Percentiles rank a stretch among this genome's conserved stretches.
phyloP scores from a whole-genome alignment of 805 yeast genomes.

The Myxozyma mucilagina region DNA sequence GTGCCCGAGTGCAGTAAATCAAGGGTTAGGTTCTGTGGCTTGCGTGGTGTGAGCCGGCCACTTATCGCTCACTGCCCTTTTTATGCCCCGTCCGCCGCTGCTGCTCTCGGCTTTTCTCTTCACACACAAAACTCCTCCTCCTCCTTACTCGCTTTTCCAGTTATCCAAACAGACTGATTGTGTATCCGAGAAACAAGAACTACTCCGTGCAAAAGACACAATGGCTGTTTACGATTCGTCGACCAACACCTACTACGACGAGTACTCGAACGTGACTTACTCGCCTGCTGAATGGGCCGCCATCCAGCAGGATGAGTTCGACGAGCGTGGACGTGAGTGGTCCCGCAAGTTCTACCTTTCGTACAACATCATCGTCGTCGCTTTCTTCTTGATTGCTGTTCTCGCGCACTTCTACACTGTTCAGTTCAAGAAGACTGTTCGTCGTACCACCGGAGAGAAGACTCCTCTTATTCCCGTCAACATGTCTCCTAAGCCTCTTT shows the following conservation, averaged over 20 bases:
- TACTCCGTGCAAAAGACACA: neutral
- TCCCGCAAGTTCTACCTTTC: slow-evolving; percentile 31
- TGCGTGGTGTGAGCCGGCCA: slow-evolving; percentile 14
- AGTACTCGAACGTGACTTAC: slow-evolving; percentile 23
- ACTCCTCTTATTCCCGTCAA: slow-evolving; percentile 27
- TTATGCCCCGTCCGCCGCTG: neutral
- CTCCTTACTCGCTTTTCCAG: neutral
- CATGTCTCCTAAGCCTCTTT: slow-evolving; percentile 21
- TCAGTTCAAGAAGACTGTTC: slow-evolving; percentile 32
- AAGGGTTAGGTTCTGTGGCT: slow-evolving; percentile 6
- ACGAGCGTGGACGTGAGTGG: slow-evolving; percentile 33
- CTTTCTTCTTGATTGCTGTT: slow-evolving; percentile 28
- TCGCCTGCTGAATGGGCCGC: slow-evolving; percentile 29
- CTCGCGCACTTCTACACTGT: slow-evolving; percentile 29
- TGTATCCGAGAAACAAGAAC: too few relatives aligned
- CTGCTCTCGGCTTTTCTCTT: neutral
- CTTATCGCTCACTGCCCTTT: slow-evolving; percentile 10
- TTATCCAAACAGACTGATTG: too few relatives aligned
- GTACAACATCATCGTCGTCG: slow-evolving; percentile 32
- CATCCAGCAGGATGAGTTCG: slow-evolving; percentile 31
- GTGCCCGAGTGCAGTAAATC: neutral
- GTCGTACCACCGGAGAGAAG: slow-evolving; percentile 22
- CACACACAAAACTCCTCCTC: slow-evolving; percentile 1
- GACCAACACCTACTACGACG: slow-evolving; percentile 24
- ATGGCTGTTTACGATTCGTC: slow-evolving; percentile 16